Percentiles rank a stretch among this genome's conserved stretches.
phyloP scores from a whole-genome alignment of 371 early-diverging fungal genomes.

The Rhizomucor miehei region DNA sequence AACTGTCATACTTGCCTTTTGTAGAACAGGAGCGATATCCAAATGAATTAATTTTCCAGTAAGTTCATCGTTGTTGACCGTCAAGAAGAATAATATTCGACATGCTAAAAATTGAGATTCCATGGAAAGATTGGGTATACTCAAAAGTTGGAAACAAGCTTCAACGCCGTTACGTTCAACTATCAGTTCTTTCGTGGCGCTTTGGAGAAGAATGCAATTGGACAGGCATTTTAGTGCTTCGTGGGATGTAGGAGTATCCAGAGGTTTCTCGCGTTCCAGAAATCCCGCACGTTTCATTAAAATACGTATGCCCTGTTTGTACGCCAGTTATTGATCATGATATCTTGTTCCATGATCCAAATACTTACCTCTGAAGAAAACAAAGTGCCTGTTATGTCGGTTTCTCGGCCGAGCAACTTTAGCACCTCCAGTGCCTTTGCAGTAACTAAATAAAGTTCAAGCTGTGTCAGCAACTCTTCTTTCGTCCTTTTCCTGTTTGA shows the following conservation, averaged over 20 bases:
- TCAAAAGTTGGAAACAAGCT: slow-evolving; percentile 30
- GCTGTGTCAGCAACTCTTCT: neutral
- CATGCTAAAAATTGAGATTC: slow-evolving; percentile 56
- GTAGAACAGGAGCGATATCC: slow-evolving; percentile 35
- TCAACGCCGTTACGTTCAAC: slow-evolving; percentile 39
- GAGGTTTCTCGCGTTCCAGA: neutral
- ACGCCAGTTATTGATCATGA: neutral
- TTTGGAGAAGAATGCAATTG: slow-evolving; percentile 51
- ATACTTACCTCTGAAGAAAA: slow-evolving; percentile 7
- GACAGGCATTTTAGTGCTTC: slow-evolving; percentile 62
- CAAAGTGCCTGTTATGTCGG: slow-evolving; percentile 3
- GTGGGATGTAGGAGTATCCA: slow-evolving; percentile 26
- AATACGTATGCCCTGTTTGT: slow-evolving; percentile 27
- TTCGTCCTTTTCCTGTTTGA: neutral
- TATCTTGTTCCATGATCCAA: neutral
- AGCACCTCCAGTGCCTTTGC: slow-evolving; percentile 4
- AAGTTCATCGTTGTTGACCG: slow-evolving; percentile 41
- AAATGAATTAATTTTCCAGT: slow-evolving; percentile 40
- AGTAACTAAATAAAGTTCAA: neutral
- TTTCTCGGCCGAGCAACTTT: slow-evolving; percentile 8
- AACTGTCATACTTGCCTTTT: slow-evolving; percentile 30
- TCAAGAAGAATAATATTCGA: slow-evolving; percentile 58
- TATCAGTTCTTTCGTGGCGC: slow-evolving; percentile 36
- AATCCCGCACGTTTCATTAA: slow-evolving; percentile 26
- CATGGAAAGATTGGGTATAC: slow-evolving; percentile 32